Percentiles rank a stretch among this genome's conserved stretches.
phyloP scores from a whole-genome alignment of 176 grass and related monocot species.

The Oryza meyeriana region DNA sequence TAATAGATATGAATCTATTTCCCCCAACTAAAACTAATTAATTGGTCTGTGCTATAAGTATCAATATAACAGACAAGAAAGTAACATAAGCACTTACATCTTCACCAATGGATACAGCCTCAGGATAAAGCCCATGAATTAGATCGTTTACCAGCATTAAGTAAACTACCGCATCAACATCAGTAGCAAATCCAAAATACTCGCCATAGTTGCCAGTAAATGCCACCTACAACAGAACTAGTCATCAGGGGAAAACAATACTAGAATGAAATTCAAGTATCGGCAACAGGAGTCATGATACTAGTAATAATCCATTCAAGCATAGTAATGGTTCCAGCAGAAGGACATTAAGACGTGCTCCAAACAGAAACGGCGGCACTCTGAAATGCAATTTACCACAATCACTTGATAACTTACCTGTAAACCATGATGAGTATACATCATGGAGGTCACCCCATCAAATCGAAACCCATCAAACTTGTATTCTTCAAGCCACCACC shows the following conservation, averaged over 20 bases:
- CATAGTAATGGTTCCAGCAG: not conserved
- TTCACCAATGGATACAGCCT: slow-evolving; percentile 85
- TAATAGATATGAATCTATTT: not conserved
- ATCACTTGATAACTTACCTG: slow-evolving; percentile 52
- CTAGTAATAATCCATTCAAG: not conserved
- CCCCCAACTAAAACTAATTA: slow-evolving; percentile 6
- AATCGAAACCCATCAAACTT: slow-evolving; percentile 98
- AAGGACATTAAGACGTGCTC: not conserved
- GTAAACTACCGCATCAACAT: slow-evolving; percentile 93
- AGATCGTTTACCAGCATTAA: slow-evolving; percentile 97
- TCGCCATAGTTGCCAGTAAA: slow-evolving; percentile 97
- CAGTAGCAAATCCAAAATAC: slow-evolving; percentile 93
- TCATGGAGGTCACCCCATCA: slow-evolving; percentile 98
- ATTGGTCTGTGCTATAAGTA: not conserved
- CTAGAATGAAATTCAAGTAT: not conserved
- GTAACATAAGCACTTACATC: slow-evolving; percentile 61
- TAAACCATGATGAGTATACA: slow-evolving; percentile 97
- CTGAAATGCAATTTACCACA: slow-evolving; percentile 9
- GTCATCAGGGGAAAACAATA: not conserved
- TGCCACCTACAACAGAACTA: slow-evolving; percentile 45
- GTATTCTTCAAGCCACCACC: slow-evolving; percentile 98
- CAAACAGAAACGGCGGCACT: not conserved
- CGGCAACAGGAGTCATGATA: not conserved
- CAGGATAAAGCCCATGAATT: slow-evolving; percentile 82
- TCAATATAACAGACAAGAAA: not conserved